Base-by-base conservation (phyloP, 495 filamentous ascomycete genomes). In the Bryoglossum gracile region DNA sequence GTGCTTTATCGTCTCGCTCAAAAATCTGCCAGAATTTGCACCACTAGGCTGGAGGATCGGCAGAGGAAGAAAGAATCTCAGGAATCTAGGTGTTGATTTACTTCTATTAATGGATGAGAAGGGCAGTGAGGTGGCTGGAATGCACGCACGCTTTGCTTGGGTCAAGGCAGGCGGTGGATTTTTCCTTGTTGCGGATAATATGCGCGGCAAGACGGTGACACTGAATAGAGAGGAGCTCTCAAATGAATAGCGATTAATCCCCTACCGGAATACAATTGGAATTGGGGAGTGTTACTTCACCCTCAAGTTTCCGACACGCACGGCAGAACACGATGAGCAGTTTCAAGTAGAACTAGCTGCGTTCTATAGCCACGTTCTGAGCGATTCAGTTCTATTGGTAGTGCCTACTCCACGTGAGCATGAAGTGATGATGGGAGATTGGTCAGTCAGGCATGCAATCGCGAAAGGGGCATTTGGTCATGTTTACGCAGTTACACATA, bases 101-200 rank as follows among this genome's bases (percentile, higher is more conserved):
- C 46, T 48, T 25, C 28, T 40, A 16, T 32, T 32, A 32, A 32
- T 32, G n/a, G 1, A 32, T 9, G 45, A 26, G 22, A 45, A 25
- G 5, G 13, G 21, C 19, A 35, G 40, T 26, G 35, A 46, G 46
- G 45, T 54, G 28, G 43, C 43, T 14, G 36, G 45, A 9, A 21
- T 21, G 8, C 44, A 54, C 43, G 32, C 37, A 4, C 44, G 45
- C 4, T 42, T 54, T 19, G 17, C 25, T 41, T 54, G 37, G 38
- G 40, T 53, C 6, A 44, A 43, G 23, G 45, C 39, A 21, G 39
- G 48, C 22, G 54, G 50, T 40, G 43, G 39, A 3, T 53, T 57
- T 37, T 53, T 57, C 43, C 25, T 57, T 1, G 30, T 57, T 24
- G 46, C 50, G n/a, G 45, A 53, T 21, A 57, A 54, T 45, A 8